phyloP scores from a whole-genome alignment of 345 rosid species.

The Pistacia atlantica region DNA sequence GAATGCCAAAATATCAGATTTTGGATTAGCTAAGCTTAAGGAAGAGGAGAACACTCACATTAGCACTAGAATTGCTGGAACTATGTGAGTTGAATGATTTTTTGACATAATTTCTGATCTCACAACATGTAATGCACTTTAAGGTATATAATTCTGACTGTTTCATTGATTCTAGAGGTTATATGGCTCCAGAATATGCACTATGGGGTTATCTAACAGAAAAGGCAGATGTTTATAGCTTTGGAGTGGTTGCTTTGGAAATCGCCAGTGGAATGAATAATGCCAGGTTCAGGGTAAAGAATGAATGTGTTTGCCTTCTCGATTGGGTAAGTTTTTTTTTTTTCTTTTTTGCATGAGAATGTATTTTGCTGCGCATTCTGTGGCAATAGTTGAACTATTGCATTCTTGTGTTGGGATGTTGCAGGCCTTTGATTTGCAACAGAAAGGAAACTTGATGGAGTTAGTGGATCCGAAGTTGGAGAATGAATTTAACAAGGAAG shows the following conservation, averaged over 20 bases:
- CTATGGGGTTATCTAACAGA: conserved; percentile 39
- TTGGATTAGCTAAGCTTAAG: conserved; percentile 59
- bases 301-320: conserved; percentile 28
- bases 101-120: neutral
- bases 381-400: neutral
- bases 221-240: conserved; percentile 47
- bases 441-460: conserved; percentile 24
- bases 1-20: conserved; percentile 64
- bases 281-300: conserved; percentile 12
- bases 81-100: conserved; percentile 42
- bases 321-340: conserved; percentile 30
- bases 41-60: conserved; percentile 54
- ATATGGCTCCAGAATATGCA: conserved; percentile 50
- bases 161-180: conserved; percentile 33
- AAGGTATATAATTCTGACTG: neutral
- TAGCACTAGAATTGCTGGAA: conserved; percentile 66
- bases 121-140: neutral
- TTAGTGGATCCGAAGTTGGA: conserved; percentile 28
- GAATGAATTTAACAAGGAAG: conserved; percentile 22
- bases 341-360: no score
- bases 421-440: conserved; percentile 34
- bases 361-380: no score
- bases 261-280: conserved; percentile 36
- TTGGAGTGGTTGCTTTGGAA: conserved; percentile 41
- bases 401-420: neutral